Evolutionary conservation across 2,329 filamentous ascomycete genomes (phyloP).

Genomic region (Venturia effusa): DNA sequence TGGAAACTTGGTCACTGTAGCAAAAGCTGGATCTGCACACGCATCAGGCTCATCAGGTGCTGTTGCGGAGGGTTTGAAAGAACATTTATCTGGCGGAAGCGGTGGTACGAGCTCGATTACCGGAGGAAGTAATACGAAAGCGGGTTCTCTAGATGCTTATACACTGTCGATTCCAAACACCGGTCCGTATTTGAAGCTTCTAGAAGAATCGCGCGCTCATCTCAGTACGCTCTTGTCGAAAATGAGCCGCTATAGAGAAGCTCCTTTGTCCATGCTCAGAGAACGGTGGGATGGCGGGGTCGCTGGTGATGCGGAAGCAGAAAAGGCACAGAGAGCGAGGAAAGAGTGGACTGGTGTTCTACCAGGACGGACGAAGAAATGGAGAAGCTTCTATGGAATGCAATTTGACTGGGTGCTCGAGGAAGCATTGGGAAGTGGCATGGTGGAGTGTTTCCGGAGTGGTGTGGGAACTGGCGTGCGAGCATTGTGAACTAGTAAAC

Average conservation of each 20-base stretch:
- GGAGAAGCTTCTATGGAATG: constrained; percentile 60
- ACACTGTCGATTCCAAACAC: constrained; percentile 56
- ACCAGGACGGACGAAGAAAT: constrained; percentile 49
- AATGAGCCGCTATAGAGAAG: constrained; percentile 48
- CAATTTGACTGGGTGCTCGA: constrained; percentile 61
- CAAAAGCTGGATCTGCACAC: constrained; percentile 49
- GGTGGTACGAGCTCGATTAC: constrained; percentile 35
- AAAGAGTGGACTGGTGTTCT: constrained; percentile 26
- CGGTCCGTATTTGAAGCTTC: constrained; percentile 56
- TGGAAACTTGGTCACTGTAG: constrained; percentile 48
- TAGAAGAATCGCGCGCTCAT: constrained; percentile 50
- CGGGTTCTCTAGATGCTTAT: constrained; percentile 18
- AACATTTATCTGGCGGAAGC: constrained; percentile 51
- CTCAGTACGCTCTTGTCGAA: constrained; percentile 48
- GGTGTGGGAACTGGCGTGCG: constrained; percentile 57
- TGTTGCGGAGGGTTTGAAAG: constrained; percentile 55
- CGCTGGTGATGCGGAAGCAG: constrained; percentile 32
- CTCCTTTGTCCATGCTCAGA: constrained; percentile 48
- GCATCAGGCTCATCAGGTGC: constrained; percentile 59
- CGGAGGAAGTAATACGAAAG: background rate
- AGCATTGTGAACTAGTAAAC: constrained; percentile 11
- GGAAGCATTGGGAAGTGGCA: constrained; percentile 58
- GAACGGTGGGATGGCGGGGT: constrained; percentile 63
- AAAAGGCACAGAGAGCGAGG: constrained; percentile 39
- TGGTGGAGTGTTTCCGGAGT: constrained; percentile 66